Percentiles rank a stretch among this genome's conserved stretches.
Evolutionary conservation across 2,329 filamentous ascomycete species (phyloP).

Genomic region (Talaromyces verruculosus): DNA sequence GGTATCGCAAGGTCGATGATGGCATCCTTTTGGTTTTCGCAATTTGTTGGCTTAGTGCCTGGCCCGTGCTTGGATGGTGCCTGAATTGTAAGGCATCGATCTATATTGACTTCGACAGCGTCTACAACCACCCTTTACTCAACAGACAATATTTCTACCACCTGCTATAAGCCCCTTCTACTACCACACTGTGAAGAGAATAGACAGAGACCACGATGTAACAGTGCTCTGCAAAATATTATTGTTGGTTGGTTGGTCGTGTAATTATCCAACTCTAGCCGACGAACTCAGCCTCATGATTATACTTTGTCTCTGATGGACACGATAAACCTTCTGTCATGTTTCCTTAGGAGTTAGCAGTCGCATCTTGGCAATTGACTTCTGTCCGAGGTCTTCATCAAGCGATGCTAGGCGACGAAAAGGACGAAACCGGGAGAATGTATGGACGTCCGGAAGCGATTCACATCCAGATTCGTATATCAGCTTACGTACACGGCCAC

Average conservation of each 20-base stretch:
- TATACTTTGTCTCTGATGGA: background rate
- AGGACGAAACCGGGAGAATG: slow-evolving; percentile 6
- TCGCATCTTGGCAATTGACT: background rate
- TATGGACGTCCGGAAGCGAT: background rate
- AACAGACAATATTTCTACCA: background rate
- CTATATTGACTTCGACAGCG: background rate
- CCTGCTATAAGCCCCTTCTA: background rate
- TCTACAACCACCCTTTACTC: background rate
- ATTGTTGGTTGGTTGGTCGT: background rate
- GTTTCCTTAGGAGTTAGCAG: background rate
- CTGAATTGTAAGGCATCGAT: background rate
- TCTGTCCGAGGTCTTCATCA: background rate
- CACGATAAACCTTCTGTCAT: background rate
- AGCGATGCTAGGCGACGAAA: background rate
- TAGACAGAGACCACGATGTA: background rate
- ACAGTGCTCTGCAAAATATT: background rate
- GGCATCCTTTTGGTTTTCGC: slow-evolving; percentile 11
- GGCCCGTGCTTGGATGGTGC: slow-evolving; percentile 9
- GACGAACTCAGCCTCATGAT: background rate
- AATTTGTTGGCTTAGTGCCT: slow-evolving; percentile 2
- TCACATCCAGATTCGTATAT: background rate
- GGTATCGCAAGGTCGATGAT: slow-evolving; percentile 12
- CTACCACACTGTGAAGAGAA: background rate
- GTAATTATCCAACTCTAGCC: background rate
- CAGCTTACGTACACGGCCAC: background rate